Conservation (phyloP, 2,329 filamentous ascomycete species). For the Harringtonia lauricola region DNA sequence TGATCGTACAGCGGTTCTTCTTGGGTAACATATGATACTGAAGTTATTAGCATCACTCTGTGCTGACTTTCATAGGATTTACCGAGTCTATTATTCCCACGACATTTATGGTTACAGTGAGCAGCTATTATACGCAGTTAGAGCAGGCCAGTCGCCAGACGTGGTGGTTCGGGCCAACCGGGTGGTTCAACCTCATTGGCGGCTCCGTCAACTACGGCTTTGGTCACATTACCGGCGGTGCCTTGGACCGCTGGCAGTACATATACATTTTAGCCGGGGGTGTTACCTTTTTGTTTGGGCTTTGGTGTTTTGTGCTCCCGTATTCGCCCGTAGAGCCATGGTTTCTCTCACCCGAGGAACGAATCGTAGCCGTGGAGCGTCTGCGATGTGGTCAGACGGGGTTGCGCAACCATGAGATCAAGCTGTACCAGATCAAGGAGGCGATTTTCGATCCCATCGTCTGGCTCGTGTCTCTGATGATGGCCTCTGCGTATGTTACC, state of each 20-base stretch:
- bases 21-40: too few relatives aligned
- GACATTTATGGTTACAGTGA: slow-evolving; percentile 53
- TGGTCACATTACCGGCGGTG: slow-evolving; percentile 45
- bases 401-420: slow-evolving; percentile 40
- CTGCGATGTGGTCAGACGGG: slow-evolving; percentile 52
- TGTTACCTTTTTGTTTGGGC: slow-evolving; percentile 52
- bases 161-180: slow-evolving; percentile 54
- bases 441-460: slow-evolving; percentile 48
- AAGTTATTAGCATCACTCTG: too few relatives aligned
- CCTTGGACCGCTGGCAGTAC: slow-evolving; percentile 54
- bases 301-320: slow-evolving; percentile 54
- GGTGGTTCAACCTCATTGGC: slow-evolving; percentile 52
- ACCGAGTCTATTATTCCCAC: slow-evolving; percentile 56
- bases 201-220: slow-evolving; percentile 57
- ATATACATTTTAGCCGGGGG: slow-evolving; percentile 56
- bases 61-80: too few relatives aligned
- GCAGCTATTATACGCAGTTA: slow-evolving; percentile 50
- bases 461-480: slow-evolving; percentile 55
- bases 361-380: slow-evolving; percentile 52
- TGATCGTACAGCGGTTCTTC: slow-evolving; percentile 58
- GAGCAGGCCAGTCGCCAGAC: slow-evolving; percentile 55
- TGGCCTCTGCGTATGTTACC: slow-evolving; percentile 57
- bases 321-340: slow-evolving; percentile 56
- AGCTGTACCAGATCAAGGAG: slow-evolving; percentile 46
- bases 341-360: slow-evolving; percentile 56